Percentiles rank a stretch among this genome's conserved stretches.
These are phyloP conservation scores for Blastocystis hominis DNA, from an alignment of 352 stramenopile species.

Conservation along the genomic window DNA sequence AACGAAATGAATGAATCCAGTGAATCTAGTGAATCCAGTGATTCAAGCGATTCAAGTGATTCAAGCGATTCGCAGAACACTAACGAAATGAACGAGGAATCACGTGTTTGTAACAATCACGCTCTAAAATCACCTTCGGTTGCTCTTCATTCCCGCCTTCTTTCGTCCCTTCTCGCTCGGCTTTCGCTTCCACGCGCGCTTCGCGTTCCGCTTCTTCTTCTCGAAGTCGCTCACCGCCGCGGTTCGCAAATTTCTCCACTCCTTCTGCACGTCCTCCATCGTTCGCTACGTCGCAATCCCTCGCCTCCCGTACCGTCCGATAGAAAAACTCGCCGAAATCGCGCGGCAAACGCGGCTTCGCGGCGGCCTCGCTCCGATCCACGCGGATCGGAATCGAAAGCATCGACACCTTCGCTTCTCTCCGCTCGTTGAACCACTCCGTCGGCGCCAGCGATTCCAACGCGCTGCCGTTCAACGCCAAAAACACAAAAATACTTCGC, in stretches of 20 bases:
- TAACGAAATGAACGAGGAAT: neutral
- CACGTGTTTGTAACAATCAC: slow-evolving; percentile 24
- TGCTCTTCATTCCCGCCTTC: neutral
- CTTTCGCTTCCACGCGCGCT: slow-evolving; percentile 29
- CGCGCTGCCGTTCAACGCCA: neutral
- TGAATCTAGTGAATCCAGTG: neutral
- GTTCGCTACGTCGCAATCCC: neutral
- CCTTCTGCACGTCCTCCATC: slow-evolving; percentile 21
- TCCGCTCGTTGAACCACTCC: slow-evolving; percentile 24
- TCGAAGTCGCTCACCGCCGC: neutral
- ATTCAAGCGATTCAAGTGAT: neutral
- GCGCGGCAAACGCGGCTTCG: neutral
- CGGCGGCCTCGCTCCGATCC: neutral
- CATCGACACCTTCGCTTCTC: neutral
- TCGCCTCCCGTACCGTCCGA: neutral
- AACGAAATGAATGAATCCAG: neutral
- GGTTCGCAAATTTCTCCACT: slow-evolving; percentile 19
- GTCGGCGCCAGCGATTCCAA: slow-evolving; percentile 8
- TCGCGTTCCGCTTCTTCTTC: slow-evolving; percentile 13
- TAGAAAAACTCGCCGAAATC: slow-evolving; percentile 38
- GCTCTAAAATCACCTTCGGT: slow-evolving; percentile 21
- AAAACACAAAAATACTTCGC: no score
- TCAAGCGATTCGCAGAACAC: neutral
- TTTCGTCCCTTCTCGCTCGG: neutral
- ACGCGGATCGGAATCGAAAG: neutral